Evolutionary conservation across 148 eudicot genomes (phyloP), one percentile per base, ranked within the genome.

Genomic region (Chenopodium berlandieri): DNA sequence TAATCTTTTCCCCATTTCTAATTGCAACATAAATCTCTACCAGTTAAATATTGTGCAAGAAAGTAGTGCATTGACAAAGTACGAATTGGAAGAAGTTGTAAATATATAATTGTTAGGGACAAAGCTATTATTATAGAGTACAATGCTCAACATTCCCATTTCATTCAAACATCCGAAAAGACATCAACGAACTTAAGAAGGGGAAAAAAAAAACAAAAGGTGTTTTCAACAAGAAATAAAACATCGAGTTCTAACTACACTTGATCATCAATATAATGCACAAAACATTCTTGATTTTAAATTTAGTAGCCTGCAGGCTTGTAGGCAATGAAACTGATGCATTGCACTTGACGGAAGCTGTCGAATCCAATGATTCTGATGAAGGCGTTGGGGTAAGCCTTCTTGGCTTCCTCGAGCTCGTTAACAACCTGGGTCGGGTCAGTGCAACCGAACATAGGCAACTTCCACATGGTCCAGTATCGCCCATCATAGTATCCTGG

Each of bases 391-490:
- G 91, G 91, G 94, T 91, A 89, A n/a, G 80, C 88, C 83, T 84
- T 87, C 75, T 69, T 74, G 89, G 69, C 68, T 79, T 91, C 92
- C 14, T 78, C 86, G 0, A 92, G 48, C 88, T 89, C 97, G n/a
- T 64, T 69, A 20, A 88, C 5, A 25, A 92, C 94, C 56, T 90
- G 94, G 16, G 75, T 0, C 0, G 90, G 68, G 82, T 91, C 94
- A 0, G 89, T 92, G 94, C 92, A 88, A 1, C 97, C 94, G 75
- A 77, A 92, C 94, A 92, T 90, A 83, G 94, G 97, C 63, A 91
- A 78, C 91, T 94, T 94, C 98, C 98, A 94, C 98, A 94, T 94
- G 0, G 93, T 89, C 95, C 97, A 94, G 90, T 92, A 90, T 0
- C 97, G 86, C 0, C 97, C 94, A 44, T 94, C 97, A 19, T 94